Evolutionary conservation across 2,329 filamentous ascomycete species (phyloP), one percentile per base, ranked within the genome.

Genomic region (Diaporthe eres): DNA sequence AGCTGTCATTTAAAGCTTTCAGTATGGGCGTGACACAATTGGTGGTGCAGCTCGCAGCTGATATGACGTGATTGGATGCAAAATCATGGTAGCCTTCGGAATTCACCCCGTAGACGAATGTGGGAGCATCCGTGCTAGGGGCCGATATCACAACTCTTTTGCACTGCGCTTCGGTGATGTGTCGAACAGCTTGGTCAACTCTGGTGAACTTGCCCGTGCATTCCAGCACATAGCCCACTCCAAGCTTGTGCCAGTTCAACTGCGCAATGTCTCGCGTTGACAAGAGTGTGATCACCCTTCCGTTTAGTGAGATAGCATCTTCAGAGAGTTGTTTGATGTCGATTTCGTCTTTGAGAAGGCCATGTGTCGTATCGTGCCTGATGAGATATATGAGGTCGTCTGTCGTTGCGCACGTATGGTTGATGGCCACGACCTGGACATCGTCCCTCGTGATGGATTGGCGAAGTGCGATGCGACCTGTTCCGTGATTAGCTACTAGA

Each of bases 341-440:
- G 53, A 57, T 57, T 34, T 34, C 53, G 28, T 57, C 53, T 57
- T 22, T 57, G 28, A 57, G 53, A 34, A 57, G 53, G 53, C 53
- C 53, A 34, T 57, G 53, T 57, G 53, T 57, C 53, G 28, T 57
- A 12, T 57, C 53, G 53, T 57, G 53, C 53, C 53, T 57, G 28
- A 57, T 57, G 9, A 57, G 53, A 22, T 57, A 57, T 57, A 57
- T 57, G 53, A 57, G 53, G 53, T 57, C 53, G 53, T 57, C 53
- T 19, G 53, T 34, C 53, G 53, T 57, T 34, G 28, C 53, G 37
- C 53, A 57, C 17, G 28, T 57, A 22, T 57, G 53, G 53, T 57
- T 57, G 28, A 57, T 57, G 28, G 53, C 53, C 53, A 57, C 53
- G 28, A 34, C 28, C 28, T 57, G 28, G 53, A 57, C 28, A 22